Evolutionary conservation across 768 basidiomycete species (phyloP).

Genomic region (Leccinum subgranulosum): DNA sequence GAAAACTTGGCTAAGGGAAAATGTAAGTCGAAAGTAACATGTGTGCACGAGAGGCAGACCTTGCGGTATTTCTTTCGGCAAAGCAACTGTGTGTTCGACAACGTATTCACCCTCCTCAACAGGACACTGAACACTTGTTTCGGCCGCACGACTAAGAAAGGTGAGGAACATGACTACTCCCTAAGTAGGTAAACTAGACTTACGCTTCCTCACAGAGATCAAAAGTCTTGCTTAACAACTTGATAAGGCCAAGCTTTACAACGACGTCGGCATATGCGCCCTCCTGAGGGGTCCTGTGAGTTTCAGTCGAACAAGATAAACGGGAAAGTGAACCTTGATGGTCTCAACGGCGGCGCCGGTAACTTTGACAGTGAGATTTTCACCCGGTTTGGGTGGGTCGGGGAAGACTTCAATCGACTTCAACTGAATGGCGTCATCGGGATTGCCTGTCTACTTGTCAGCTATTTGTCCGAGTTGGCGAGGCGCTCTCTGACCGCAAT

Average conservation of each 20-base stretch:
- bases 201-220: slow-evolving; percentile 95
- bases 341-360: slow-evolving; percentile 51
- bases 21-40: slow-evolving; percentile 1
- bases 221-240: slow-evolving; percentile 78
- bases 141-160: slow-evolving; percentile 58
- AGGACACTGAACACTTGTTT: slow-evolving; percentile 81
- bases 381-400: slow-evolving; percentile 86
- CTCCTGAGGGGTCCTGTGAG: slow-evolving; percentile 49
- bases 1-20: slow-evolving; percentile 71
- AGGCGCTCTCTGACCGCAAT: slow-evolving; percentile 65
- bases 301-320: neutral
- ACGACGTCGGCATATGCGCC: slow-evolving; percentile 87
- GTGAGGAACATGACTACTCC: slow-evolving; percentile 1
- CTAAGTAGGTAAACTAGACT: slow-evolving; percentile 32
- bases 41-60: slow-evolving; percentile 38
- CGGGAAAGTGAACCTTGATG: slow-evolving; percentile 56
- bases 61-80: slow-evolving; percentile 90
- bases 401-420: slow-evolving; percentile 73
- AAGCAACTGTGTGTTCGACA: slow-evolving; percentile 77
- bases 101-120: slow-evolving; percentile 66
- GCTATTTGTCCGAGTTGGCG: neutral
- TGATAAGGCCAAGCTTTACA: slow-evolving; percentile 93
- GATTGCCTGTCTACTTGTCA: slow-evolving; percentile 37
- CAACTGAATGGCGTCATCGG: slow-evolving; percentile 53
- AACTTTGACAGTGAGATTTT: slow-evolving; percentile 84